phyloP scores from a whole-genome alignment of 2,329 filamentous ascomycete species.

The Xylariaceae sp. region DNA sequence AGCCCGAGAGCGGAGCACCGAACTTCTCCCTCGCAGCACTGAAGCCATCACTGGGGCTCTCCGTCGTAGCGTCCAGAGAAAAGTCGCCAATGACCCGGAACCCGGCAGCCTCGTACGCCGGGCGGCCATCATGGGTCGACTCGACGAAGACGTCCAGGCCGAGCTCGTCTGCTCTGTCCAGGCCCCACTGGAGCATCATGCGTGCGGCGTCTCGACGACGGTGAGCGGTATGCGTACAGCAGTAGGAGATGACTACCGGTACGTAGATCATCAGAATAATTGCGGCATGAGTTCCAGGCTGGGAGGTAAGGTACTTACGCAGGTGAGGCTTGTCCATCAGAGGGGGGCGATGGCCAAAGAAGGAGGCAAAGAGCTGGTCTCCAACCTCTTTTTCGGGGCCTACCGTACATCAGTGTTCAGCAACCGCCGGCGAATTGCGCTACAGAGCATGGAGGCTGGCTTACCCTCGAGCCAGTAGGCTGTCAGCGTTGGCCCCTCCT shows the following conservation, averaged over 20 bases:
- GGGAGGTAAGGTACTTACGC: constrained; percentile 3
- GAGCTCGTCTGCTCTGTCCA: constrained; percentile 5
- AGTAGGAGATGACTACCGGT: constrained; percentile 8
- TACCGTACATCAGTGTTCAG: constrained; percentile 1
- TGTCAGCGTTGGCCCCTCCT: constrained; percentile 2
- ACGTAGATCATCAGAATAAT: too few relatives aligned
- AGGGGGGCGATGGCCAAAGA: constrained; percentile 6
- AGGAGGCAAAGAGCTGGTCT: constrained; percentile 7
- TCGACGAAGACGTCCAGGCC: constrained; percentile 8
- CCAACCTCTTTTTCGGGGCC: constrained; percentile 9
- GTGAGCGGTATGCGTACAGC: constrained; percentile 8
- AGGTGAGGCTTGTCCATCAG: constrained; percentile 10
- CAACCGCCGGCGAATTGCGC: not conserved
- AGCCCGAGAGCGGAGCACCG: not conserved
- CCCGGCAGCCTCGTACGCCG: constrained; percentile 7
- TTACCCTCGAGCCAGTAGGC: constrained; percentile 10
- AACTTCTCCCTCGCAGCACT: constrained; percentile 1
- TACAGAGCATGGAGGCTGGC: too few relatives aligned
- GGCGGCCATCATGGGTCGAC: constrained; percentile 6
- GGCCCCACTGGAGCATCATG: constrained; percentile 9
- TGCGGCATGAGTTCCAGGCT: not conserved
- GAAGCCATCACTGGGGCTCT: not conserved
- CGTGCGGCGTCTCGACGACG: constrained; percentile 7
- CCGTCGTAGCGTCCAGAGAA: not conserved
- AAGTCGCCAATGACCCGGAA: constrained; percentile 17